Evolutionary conservation across 2,329 filamentous ascomycete genomes (phyloP).

Genomic region (Colletotrichum sansevieriae): DNA sequence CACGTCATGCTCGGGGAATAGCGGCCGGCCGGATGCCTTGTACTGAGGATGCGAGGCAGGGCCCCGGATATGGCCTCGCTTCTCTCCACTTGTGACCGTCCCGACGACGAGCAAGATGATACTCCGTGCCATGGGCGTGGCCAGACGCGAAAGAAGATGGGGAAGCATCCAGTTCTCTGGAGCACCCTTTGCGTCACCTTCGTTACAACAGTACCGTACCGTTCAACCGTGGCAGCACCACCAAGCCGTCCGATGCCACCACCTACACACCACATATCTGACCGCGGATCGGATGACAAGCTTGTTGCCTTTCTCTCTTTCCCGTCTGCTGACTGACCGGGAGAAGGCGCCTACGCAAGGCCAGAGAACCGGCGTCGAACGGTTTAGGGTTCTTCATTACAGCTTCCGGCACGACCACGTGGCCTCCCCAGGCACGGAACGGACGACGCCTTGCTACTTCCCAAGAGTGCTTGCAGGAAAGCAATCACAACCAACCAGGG

Average conservation of each 20-base stretch:
- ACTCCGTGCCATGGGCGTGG: too few species aligned
- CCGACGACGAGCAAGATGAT: background rate
- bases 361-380: conserved; percentile 24
- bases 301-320: background rate
- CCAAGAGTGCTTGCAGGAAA: background rate
- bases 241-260: conserved; percentile 1
- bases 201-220: conserved; percentile 4
- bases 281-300: conserved; percentile 1
- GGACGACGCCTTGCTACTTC: conserved; percentile 8
- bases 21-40: background rate
- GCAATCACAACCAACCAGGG: background rate
- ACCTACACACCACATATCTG: background rate
- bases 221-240: background rate
- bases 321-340: background rate
- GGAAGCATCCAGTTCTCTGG: background rate
- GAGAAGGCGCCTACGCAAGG: background rate
- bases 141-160: background rate
- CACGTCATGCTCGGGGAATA: background rate
- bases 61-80: background rate
- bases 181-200: too few species aligned
- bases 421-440: conserved; percentile 24
- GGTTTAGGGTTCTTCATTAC: conserved; percentile 37
- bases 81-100: conserved; percentile 14
- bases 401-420: conserved; percentile 36
- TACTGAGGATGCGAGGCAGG: background rate